phyloP scores from a whole-genome alignment of 2,329 filamentous ascomycete species.

The Sporothrix schenckii region DNA sequence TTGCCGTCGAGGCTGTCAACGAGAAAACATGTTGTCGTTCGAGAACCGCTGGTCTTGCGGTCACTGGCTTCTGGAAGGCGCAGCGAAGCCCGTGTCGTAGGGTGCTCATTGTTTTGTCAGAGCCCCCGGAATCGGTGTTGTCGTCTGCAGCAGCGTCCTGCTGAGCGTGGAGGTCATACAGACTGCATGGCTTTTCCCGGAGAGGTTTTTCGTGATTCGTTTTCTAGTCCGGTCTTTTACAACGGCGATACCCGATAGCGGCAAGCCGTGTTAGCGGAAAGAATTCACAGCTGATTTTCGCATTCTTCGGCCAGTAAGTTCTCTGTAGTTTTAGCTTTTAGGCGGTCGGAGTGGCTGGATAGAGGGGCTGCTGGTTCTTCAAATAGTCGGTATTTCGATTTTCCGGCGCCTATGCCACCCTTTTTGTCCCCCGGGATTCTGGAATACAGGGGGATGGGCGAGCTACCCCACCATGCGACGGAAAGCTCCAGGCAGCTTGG shows the following conservation, averaged over 20 bases:
- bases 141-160: neutral
- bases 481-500: conserved; percentile 25
- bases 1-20: neutral
- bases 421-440: neutral
- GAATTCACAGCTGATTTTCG: conserved; percentile 10
- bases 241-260: conserved; percentile 17
- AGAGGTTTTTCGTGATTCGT: neutral
- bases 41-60: neutral
- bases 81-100: conserved; percentile 29
- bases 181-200: neutral
- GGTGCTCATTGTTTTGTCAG: conserved; percentile 23
- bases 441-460: neutral
- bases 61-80: conserved; percentile 14
- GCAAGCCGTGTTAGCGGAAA: neutral
- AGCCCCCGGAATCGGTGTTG: neutral
- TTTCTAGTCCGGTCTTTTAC: neutral
- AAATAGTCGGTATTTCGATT: conserved; percentile 27
- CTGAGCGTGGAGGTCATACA: neutral
- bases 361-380: neutral
- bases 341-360: neutral
- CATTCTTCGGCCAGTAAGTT: neutral
- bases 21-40: neutral
- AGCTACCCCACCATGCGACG: conserved; percentile 26
- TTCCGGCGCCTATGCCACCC: conserved; percentile 19
- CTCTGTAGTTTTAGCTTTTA: neutral